phyloP scores from a whole-genome alignment of 1,284 basidiomycete species.

The Amylostereum areolatum region DNA sequence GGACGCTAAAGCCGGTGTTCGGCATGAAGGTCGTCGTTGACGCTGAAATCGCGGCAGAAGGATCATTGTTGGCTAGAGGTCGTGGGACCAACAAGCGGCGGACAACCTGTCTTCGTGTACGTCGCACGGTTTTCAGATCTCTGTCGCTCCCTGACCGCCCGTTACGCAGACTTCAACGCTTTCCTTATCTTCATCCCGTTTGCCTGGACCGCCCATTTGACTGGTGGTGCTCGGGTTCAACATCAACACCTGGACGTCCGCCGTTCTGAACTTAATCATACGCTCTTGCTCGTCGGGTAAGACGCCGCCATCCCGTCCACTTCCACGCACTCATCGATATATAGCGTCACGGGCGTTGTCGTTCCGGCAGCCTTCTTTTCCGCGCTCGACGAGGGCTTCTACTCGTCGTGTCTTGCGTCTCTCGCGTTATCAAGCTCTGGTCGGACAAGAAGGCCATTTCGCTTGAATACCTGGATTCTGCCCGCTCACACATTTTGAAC shows the following conservation, averaged over 20 bases:
- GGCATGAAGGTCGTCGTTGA: no score
- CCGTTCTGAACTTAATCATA: conserved; percentile 56
- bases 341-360: conserved; percentile 53
- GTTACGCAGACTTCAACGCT: conserved; percentile 34
- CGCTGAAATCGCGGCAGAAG: no score
- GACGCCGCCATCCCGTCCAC: conserved; percentile 9
- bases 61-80: no score
- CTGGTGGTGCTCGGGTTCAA: conserved; percentile 48
- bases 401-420: no score
- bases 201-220: conserved; percentile 60
- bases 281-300: conserved; percentile 58
- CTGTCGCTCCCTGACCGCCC: not conserved
- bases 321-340: not conserved
- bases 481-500: no score
- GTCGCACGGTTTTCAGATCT: conserved; percentile 14
- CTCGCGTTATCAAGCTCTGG: no score
- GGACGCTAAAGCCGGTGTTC: no score
- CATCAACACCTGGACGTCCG: conserved; percentile 45
- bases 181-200: conserved; percentile 58
- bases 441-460: no score
- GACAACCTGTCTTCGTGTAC: conserved; percentile 53
- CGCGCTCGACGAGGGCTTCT: conserved; percentile 39
- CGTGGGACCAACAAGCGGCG: no score
- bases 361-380: conserved; percentile 63
- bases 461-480: no score